These are phyloP conservation scores for Oryza nivara DNA, from an alignment of 176 grass and related monocot genomes.

Conservation along the genomic window DNA sequence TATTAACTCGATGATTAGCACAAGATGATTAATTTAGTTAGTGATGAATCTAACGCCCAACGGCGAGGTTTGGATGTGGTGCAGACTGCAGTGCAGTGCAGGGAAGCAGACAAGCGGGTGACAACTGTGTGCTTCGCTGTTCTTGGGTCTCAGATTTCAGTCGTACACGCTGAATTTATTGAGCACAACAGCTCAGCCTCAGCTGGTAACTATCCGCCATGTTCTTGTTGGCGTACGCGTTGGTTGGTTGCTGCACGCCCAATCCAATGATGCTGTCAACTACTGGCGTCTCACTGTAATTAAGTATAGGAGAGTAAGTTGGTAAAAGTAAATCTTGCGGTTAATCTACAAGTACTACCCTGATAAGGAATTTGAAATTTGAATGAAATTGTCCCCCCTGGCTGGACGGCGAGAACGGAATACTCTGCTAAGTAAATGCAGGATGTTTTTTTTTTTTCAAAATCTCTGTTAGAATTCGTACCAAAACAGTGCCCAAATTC, in stretches of 20 bases:
- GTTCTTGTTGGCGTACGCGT: background rate
- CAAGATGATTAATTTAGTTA: background rate
- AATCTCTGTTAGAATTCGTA: too few species aligned
- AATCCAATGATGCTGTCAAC: background rate
- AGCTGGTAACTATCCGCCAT: background rate
- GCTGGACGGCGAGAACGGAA: background rate
- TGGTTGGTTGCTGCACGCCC: background rate
- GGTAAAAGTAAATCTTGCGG: background rate
- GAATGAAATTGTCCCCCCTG: background rate
- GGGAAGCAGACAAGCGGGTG: background rate
- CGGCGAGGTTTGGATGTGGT: too few species aligned
- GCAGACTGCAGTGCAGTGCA: too few species aligned
- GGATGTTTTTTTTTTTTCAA: too few species aligned
- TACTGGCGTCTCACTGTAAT: background rate
- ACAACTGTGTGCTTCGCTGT: slow-evolving; percentile 36
- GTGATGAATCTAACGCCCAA: background rate
- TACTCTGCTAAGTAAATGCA: too few species aligned
- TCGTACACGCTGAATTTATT: background rate
- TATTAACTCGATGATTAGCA: background rate
- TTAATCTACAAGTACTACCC: background rate
- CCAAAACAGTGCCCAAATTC: too few species aligned
- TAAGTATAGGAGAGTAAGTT: too few species aligned
- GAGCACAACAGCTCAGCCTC: background rate
- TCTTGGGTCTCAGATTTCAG: background rate
- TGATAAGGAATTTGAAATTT: background rate